A percentile compares a stretch with the other conserved stretches of the same genome.
Evolutionary conservation across 2,329 filamentous ascomycete species (phyloP).

Genomic region (Hypoxylon sp.): DNA sequence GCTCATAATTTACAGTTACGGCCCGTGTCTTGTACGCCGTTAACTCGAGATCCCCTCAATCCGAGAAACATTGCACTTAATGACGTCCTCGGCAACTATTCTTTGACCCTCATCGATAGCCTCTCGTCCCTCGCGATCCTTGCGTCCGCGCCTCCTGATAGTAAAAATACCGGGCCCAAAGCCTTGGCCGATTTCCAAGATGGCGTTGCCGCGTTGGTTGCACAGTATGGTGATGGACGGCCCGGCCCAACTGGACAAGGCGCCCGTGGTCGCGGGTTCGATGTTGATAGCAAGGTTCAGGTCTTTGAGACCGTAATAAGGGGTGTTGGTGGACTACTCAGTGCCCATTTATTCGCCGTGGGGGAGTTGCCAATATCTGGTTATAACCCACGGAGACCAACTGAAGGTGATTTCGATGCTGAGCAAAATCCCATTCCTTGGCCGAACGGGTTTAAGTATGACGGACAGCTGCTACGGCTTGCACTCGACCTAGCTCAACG

Average conservation of each 20-base stretch:
- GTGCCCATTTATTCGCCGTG: slow-evolving; percentile 92
- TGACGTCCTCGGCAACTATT: slow-evolving; percentile 97
- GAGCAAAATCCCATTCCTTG: slow-evolving; percentile 74
- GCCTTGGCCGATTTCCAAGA: slow-evolving; percentile 83
- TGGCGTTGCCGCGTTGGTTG: slow-evolving; percentile 81
- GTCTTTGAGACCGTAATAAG: slow-evolving; percentile 98
- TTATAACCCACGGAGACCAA: slow-evolving; percentile 71
- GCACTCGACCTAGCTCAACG: slow-evolving; percentile 88
- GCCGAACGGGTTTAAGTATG: slow-evolving; percentile 84
- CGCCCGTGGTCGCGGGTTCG: slow-evolving; percentile 83
- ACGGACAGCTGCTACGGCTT: slow-evolving; percentile 91
- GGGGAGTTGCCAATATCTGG: slow-evolving; percentile 89
- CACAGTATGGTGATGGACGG: slow-evolving; percentile 89
- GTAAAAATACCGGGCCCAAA: slow-evolving; percentile 68
- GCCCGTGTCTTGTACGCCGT: slow-evolving; percentile 85
- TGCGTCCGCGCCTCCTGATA: slow-evolving; percentile 77
- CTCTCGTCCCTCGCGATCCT: slow-evolving; percentile 94
- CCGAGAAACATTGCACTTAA: slow-evolving; percentile 88
- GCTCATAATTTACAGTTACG: slow-evolving; percentile 71
- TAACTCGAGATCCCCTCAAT: slow-evolving; percentile 86
- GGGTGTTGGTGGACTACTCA: slow-evolving; percentile 90
- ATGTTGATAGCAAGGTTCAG: slow-evolving; percentile 97
- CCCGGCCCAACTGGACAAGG: slow-evolving; percentile 78
- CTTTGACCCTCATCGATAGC: slow-evolving; percentile 93
- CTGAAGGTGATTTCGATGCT: slow-evolving; percentile 62